A percentile compares a stretch with the other conserved stretches of the same genome.
phyloP scores from a whole-genome alignment of 768 basidiomycete genomes.

The Termitomyces sp. region DNA sequence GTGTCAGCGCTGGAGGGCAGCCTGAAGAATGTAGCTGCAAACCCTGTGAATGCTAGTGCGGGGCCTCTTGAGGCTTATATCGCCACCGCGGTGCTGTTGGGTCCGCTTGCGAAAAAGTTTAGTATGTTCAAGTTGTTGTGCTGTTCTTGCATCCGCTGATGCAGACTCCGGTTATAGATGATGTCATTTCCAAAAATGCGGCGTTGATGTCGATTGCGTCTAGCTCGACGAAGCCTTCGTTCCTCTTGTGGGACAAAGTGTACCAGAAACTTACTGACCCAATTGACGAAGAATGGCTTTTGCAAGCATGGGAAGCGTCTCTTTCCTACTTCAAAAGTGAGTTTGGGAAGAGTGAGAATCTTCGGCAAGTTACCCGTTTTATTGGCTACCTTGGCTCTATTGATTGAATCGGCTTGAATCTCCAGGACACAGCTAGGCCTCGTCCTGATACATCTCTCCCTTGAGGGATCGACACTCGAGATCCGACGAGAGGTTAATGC shows the following conservation, averaged over 20 bases:
- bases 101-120: slow-evolving; percentile 51
- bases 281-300: slow-evolving; percentile 73
- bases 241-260: slow-evolving; percentile 85
- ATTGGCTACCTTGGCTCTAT: neutral
- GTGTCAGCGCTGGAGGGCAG: slow-evolving; percentile 63
- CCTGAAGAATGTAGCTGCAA: slow-evolving; percentile 61
- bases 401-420: neutral
- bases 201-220: slow-evolving; percentile 44
- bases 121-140: slow-evolving; percentile 35
- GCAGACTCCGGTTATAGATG: slow-evolving; percentile 27
- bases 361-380: slow-evolving; percentile 42
- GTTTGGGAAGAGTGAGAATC: slow-evolving; percentile 45
- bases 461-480: slow-evolving; percentile 53
- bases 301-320: slow-evolving; percentile 57
- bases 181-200: slow-evolving; percentile 45
- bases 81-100: slow-evolving; percentile 63
- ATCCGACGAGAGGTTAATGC: slow-evolving; percentile 46
- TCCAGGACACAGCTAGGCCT: slow-evolving; percentile 60
- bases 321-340: slow-evolving; percentile 45
- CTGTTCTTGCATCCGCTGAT: neutral
- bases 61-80: slow-evolving; percentile 88
- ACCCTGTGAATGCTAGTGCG: slow-evolving; percentile 53
- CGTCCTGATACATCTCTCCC: slow-evolving; percentile 64
- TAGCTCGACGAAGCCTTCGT: slow-evolving; percentile 67
- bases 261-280: slow-evolving; percentile 65